Conservation (phyloP, 148 eudicot species). For the Rhododendron griersonianum region DNA sequence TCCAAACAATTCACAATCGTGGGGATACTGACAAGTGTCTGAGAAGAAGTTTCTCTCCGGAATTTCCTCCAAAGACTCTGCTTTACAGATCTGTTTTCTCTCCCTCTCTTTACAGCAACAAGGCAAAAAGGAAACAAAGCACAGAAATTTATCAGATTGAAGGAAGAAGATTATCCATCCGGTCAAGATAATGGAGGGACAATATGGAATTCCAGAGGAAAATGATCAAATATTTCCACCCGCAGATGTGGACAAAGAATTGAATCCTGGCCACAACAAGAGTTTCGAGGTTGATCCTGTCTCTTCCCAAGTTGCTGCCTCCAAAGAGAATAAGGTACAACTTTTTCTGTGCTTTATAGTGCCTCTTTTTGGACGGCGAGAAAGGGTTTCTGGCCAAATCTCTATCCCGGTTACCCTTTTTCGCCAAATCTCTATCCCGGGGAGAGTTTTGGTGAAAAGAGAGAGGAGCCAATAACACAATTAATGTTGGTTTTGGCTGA, state of each 20-base stretch:
- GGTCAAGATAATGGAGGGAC: constrained; percentile 6
- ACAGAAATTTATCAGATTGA: background rate
- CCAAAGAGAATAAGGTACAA: constrained; percentile 26
- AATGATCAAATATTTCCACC: constrained; percentile 35
- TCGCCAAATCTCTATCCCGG: background rate
- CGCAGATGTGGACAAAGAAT: constrained; percentile 36
- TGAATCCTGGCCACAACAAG: constrained; percentile 36
- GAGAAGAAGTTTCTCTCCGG: background rate
- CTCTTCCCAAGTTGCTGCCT: constrained; percentile 38
- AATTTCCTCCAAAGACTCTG: background rate
- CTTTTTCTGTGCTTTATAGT: background rate
- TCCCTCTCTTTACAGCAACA: background rate
- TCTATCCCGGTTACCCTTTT: background rate
- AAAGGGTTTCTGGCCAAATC: background rate
- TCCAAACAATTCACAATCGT: background rate
- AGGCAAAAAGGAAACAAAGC: background rate
- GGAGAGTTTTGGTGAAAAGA: background rate
- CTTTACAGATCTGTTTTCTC: background rate
- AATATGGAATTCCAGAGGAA: background rate
- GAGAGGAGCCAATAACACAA: background rate
- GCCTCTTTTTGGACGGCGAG: background rate
- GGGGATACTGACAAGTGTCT: constrained; percentile 9
- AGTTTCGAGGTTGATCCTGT: constrained; percentile 38
- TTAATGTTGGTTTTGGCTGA: no score
- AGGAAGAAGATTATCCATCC: background rate